Percentiles rank a stretch among this genome's conserved stretches.
phyloP scores from a whole-genome alignment of 148 eudicot species.

The Tetragonia tetragonoides region DNA sequence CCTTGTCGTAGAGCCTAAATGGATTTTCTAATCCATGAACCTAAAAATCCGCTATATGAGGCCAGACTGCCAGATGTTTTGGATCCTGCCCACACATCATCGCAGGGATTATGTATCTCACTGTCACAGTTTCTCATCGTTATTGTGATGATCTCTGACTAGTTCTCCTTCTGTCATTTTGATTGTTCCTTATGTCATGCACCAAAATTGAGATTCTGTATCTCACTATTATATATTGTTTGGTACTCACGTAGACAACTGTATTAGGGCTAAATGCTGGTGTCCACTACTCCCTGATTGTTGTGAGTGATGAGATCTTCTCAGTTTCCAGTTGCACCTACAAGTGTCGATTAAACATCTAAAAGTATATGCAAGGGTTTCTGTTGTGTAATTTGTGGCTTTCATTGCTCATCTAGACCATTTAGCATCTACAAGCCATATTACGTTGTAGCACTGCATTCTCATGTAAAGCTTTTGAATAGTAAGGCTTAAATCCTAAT shows the following conservation, averaged over 20 bases:
- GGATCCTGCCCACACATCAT: neutral
- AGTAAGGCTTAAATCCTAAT: neutral
- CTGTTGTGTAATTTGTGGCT: neutral
- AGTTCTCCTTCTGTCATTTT: neutral
- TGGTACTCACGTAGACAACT: neutral
- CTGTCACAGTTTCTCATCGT: neutral
- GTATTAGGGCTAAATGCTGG: neutral
- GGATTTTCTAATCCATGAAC: neutral
- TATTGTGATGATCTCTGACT: neutral
- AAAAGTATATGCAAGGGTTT: neutral
- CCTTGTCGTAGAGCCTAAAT: too few relatives aligned
- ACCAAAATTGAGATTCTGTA: neutral
- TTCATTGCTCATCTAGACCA: neutral
- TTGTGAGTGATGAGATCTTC: neutral
- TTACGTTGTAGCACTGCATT: neutral
- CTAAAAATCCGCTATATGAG: neutral
- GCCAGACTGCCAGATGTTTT: neutral
- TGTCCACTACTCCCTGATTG: neutral
- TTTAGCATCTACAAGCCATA: neutral
- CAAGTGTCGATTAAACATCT: neutral
- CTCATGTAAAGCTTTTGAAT: slow-evolving; percentile 1
- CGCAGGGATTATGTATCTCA: neutral
- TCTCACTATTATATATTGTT: neutral
- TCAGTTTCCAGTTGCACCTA: neutral
- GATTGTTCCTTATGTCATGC: neutral